These are phyloP conservation scores for Penicillium antarcticum DNA, from an alignment of 495 filamentous ascomycete genomes.

Conservation along the genomic window DNA sequence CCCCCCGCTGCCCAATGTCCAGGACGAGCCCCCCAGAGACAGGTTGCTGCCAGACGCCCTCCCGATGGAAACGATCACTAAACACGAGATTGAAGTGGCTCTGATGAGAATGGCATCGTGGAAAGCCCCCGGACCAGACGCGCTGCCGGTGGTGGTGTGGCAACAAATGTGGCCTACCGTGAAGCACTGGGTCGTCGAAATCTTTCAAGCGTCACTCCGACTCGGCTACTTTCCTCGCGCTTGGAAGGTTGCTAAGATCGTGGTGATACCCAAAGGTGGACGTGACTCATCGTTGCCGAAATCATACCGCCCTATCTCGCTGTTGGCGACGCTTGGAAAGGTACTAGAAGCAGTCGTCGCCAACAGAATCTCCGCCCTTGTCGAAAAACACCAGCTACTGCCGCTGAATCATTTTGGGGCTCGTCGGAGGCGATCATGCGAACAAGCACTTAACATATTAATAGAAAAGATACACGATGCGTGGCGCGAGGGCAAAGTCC, in stretches of 20 bases:
- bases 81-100: not conserved
- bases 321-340: too few relatives aligned
- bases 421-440: not conserved
- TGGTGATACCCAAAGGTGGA: too few relatives aligned
- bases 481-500: slow-evolving; percentile 7
- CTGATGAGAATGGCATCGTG: not conserved
- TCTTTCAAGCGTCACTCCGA: not conserved
- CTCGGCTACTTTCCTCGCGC: not conserved
- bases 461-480: slow-evolving; percentile 8
- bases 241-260: too few relatives aligned
- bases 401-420: not conserved
- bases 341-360: too few relatives aligned
- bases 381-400: not conserved
- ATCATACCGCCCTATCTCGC: too few relatives aligned
- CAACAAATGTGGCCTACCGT: not conserved
- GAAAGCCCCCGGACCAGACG: not conserved
- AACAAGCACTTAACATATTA: not conserved
- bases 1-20: too few relatives aligned
- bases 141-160: not conserved
- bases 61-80: too few relatives aligned
- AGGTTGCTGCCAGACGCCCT: too few relatives aligned
- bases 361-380: too few relatives aligned
- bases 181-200: not conserved
- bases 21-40: too few relatives aligned
- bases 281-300: too few relatives aligned